These are phyloP conservation scores for Lycium barbarum DNA, from an alignment of 257 asterid species.

Conservation along the genomic window DNA sequence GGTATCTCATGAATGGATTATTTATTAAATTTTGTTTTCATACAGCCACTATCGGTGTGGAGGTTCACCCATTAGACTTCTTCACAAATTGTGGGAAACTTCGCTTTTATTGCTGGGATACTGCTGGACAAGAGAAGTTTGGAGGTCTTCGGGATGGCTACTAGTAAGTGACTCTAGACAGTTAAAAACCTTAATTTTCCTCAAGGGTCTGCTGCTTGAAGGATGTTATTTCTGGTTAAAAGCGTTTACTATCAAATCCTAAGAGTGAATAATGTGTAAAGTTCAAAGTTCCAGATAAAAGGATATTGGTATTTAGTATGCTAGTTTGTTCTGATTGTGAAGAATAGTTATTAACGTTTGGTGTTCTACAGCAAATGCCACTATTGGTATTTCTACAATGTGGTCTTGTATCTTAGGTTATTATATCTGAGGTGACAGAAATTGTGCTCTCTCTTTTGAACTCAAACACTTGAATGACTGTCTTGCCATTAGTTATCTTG, in stretches of 20 bases:
- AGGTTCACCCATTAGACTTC: constrained; percentile 84
- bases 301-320: not conserved
- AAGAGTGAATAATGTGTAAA: not conserved
- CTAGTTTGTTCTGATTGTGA: not conserved
- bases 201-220: not conserved
- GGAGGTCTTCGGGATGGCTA: constrained; percentile 88
- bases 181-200: not conserved
- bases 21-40: not conserved
- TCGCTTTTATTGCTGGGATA: constrained; percentile 86
- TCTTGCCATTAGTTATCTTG: not conserved
- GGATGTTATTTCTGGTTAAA: not conserved
- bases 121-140: constrained; percentile 81
- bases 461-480: not conserved
- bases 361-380: not conserved
- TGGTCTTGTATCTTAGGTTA: not conserved
- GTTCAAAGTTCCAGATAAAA: not conserved
- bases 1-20: not conserved
- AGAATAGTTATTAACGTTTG: not conserved
- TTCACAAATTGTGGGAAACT: constrained; percentile 77
- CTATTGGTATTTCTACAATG: not conserved
- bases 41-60: constrained; percentile 82
- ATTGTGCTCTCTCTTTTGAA: not conserved
- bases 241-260: constrained; percentile 6
- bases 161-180: constrained; percentile 58
- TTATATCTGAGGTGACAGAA: not conserved